These are phyloP conservation scores for Populus simonii DNA, from an alignment of 345 rosid species.

Conservation along the genomic window DNA sequence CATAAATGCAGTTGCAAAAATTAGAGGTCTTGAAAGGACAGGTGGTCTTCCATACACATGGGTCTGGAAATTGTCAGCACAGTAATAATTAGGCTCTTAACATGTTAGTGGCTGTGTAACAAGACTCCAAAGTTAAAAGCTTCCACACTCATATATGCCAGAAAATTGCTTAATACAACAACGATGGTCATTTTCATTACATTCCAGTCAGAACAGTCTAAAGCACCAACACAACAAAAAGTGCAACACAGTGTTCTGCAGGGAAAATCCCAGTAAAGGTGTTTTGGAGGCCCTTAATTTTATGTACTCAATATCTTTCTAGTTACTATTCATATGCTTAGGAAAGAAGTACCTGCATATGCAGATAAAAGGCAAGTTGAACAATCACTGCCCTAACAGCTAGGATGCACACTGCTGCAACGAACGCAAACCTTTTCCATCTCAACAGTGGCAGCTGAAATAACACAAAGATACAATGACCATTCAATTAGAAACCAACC, in stretches of 20 bases:
- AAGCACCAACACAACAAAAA: background rate
- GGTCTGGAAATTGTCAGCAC: slow-evolving; percentile 44
- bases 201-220: background rate
- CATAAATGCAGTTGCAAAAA: slow-evolving; percentile 93
- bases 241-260: background rate
- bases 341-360: slow-evolving; percentile 60
- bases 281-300: background rate
- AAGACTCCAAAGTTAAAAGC: background rate
- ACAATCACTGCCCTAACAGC: slow-evolving; percentile 92
- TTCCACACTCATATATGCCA: background rate
- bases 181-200: background rate
- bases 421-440: slow-evolving; percentile 93
- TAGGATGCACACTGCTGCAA: slow-evolving; percentile 93
- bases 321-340: background rate
- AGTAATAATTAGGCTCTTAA: slow-evolving; percentile 12
- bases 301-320: background rate
- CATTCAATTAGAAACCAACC: background rate
- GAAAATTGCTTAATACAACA: background rate
- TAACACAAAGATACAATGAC: slow-evolving; percentile 6
- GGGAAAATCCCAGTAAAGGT: background rate
- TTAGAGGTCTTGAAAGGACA: slow-evolving; percentile 64
- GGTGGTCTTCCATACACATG: slow-evolving; percentile 71
- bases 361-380: slow-evolving; percentile 87
- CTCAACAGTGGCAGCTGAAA: slow-evolving; percentile 78
- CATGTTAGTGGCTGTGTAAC: background rate